phyloP scores from a whole-genome alignment of 768 basidiomycete species.

The Candolleomyces efflorescens region DNA sequence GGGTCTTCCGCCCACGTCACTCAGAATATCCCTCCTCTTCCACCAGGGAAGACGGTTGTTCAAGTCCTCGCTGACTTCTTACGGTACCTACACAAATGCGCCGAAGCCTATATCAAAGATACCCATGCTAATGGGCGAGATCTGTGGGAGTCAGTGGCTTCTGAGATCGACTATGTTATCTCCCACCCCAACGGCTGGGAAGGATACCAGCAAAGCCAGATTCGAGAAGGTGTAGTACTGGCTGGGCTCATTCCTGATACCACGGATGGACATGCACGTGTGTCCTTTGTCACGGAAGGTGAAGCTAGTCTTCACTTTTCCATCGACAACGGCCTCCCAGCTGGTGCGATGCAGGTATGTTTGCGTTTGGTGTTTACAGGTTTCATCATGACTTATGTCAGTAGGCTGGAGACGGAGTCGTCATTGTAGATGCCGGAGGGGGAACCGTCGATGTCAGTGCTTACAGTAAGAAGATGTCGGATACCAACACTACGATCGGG shows the following conservation, averaged over 20 bases:
- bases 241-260: slow-evolving; percentile 48
- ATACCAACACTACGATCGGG: neutral
- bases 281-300: slow-evolving; percentile 60
- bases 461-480: slow-evolving; percentile 27
- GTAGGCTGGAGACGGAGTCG: slow-evolving; percentile 40
- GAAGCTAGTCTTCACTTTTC: slow-evolving; percentile 62
- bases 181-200: slow-evolving; percentile 68
- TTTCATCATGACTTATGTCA: slow-evolving; percentile 9
- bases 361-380: slow-evolving; percentile 12
- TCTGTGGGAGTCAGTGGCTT: slow-evolving; percentile 42
- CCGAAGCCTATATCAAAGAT: slow-evolving; percentile 43
- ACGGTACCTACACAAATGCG: slow-evolving; percentile 41
- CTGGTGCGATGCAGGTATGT: slow-evolving; percentile 29
- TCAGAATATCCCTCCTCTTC: slow-evolving; percentile 35
- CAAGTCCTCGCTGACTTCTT: slow-evolving; percentile 49
- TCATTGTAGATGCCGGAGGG: slow-evolving; percentile 57
- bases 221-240: slow-evolving; percentile 47
- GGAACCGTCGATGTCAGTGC: slow-evolving; percentile 57
- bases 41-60: slow-evolving; percentile 35
- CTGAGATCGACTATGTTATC: slow-evolving; percentile 45
- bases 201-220: slow-evolving; percentile 51
- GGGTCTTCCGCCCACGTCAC: slow-evolving; percentile 11
- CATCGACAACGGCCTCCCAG: slow-evolving; percentile 40
- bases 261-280: slow-evolving; percentile 32
- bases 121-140: slow-evolving; percentile 38